Conservation (phyloP, 805 yeast genomes). For the Saccharomycopsis javanensis region DNA sequence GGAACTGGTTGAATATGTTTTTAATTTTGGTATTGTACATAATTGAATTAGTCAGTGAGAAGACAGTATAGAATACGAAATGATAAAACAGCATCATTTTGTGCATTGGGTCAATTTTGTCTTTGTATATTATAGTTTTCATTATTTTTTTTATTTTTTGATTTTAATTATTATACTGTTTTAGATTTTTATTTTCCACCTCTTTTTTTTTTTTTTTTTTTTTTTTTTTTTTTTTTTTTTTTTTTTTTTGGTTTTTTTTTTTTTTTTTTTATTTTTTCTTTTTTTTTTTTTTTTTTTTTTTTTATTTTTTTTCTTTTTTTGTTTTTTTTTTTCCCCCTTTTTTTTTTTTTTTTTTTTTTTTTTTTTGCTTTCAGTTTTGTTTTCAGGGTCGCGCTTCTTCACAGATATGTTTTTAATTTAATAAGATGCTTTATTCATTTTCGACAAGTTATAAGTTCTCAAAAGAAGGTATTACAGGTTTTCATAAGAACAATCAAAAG, state of each 20-base stretch:
- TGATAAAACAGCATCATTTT: background rate
- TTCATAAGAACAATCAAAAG: background rate
- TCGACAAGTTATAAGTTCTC: background rate
- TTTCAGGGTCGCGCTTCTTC: background rate
- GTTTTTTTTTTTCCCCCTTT: background rate
- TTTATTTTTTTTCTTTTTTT: background rate
- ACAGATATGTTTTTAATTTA: background rate
- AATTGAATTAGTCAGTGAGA: slow-evolving; percentile 49
- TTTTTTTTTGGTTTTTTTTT: background rate
- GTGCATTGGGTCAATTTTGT: background rate
- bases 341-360: background rate
- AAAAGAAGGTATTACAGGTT: too few relatives aligned
- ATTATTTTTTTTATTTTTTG: background rate
- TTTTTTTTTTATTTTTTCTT: too few relatives aligned
- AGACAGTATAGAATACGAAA: background rate
- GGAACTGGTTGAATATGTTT: slow-evolving; percentile 94
- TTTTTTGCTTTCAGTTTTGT: background rate
- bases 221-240: too few relatives aligned
- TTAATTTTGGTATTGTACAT: slow-evolving; percentile 71
- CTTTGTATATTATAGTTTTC: slow-evolving; percentile 3
- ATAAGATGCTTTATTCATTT: background rate
- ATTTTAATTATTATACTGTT: background rate
- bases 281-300: background rate
- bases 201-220: background rate
- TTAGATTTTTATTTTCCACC: background rate